phyloP scores from a whole-genome alignment of 2,329 filamentous ascomycete genomes.

The Ascochyta pisi region DNA sequence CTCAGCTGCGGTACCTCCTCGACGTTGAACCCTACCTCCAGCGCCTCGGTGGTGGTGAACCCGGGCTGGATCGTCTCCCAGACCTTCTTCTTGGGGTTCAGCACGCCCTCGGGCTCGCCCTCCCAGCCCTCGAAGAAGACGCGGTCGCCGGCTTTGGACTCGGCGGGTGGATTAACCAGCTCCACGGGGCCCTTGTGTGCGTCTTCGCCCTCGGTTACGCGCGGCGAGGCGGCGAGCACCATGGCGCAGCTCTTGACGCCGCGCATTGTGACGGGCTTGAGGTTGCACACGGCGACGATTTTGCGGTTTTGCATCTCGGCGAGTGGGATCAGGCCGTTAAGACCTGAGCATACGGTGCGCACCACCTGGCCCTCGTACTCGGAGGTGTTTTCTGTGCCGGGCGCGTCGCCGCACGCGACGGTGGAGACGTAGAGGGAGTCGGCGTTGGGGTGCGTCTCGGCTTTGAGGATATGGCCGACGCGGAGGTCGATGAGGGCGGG shows the following conservation, averaged over 20 bases:
- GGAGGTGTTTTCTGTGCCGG: slow-evolving; percentile 84
- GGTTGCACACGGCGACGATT: slow-evolving; percentile 93
- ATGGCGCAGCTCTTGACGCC: slow-evolving; percentile 83
- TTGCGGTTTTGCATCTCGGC: slow-evolving; percentile 97
- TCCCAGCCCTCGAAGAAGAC: slow-evolving; percentile 95
- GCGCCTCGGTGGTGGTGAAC: slow-evolving; percentile 82
- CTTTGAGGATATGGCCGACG: slow-evolving; percentile 96
- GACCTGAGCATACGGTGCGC: slow-evolving; percentile 94
- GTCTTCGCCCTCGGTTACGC: slow-evolving; percentile 78
- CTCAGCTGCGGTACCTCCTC: slow-evolving; percentile 76
- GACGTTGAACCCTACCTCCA: slow-evolving; percentile 89
- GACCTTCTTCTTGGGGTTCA: slow-evolving; percentile 99
- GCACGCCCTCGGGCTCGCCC: slow-evolving; percentile 87
- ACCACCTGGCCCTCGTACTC: slow-evolving; percentile 92
- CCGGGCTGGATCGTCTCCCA: slow-evolving; percentile 98
- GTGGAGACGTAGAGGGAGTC: slow-evolving; percentile 96
- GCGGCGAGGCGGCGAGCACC: slow-evolving; percentile 94
- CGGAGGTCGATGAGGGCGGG: slow-evolving; percentile 91
- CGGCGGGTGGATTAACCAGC: slow-evolving; percentile 83
- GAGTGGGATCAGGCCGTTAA: slow-evolving; percentile 90
- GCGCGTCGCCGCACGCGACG: slow-evolving; percentile 88
- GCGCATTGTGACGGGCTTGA: slow-evolving; percentile 99
- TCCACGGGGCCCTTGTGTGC: slow-evolving; percentile 91
- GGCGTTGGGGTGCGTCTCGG: slow-evolving; percentile 92
- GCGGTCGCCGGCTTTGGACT: slow-evolving; percentile 80